A percentile compares a stretch with the other conserved stretches of the same genome.
Evolutionary conservation across 345 rosid genomes (phyloP).

Genomic region (Salix viminalis): DNA sequence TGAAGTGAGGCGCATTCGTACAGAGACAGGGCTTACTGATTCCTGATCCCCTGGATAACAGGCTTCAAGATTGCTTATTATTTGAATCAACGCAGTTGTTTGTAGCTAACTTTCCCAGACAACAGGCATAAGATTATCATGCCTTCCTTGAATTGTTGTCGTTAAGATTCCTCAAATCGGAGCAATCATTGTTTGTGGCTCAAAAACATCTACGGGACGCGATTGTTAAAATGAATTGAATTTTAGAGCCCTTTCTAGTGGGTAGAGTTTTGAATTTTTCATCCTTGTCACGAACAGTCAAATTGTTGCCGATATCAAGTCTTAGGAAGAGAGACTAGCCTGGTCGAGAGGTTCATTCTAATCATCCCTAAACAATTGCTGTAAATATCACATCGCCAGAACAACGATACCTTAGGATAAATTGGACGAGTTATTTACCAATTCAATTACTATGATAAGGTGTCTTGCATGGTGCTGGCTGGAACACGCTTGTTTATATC

Average conservation of each 20-base stretch:
- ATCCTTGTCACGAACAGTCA: not conserved
- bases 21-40: conserved; percentile 19
- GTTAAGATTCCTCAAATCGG: not conserved
- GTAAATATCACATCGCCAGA: not conserved
- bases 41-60: conserved; percentile 4
- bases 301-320: not conserved
- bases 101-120: not conserved
- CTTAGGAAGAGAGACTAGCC: not conserved
- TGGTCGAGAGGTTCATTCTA: not conserved
- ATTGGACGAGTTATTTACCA: not conserved
- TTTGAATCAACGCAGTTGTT: not conserved
- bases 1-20: conserved; percentile 56
- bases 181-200: not conserved
- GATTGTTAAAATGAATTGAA: not conserved
- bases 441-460: too few relatives aligned
- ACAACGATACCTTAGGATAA: not conserved
- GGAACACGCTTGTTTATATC: too few relatives aligned
- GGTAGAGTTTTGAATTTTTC: not conserved
- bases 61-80: not conserved
- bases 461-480: too few relatives aligned
- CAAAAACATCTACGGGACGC: not conserved
- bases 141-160: not conserved
- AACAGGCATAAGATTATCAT: not conserved
- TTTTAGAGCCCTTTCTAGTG: not conserved
- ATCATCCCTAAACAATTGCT: not conserved